These are phyloP conservation scores for Juglanconis sp. DNA, from an alignment of 2,329 filamentous ascomycete species.

Conservation along the genomic window DNA sequence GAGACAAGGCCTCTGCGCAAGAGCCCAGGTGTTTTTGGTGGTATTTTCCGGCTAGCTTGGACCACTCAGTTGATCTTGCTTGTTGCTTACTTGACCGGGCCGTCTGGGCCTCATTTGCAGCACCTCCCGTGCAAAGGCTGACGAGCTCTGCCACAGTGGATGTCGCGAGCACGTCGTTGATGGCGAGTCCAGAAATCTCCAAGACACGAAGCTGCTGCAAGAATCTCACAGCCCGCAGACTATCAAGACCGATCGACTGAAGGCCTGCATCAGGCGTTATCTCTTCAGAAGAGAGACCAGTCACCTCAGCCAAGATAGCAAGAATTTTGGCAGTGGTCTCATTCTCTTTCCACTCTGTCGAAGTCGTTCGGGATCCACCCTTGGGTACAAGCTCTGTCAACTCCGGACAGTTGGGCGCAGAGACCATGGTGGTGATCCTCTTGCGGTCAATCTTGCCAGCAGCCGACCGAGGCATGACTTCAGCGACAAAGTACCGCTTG, in stretches of 20 bases:
- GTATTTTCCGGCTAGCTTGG: no score
- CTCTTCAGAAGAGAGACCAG: no score
- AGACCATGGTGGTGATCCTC: background rate
- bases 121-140: background rate
- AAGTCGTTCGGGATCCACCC: no score
- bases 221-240: slow-evolving; percentile 28
- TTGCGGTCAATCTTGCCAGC: slow-evolving; percentile 61
- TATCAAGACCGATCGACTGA: slow-evolving; percentile 27
- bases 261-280: no score
- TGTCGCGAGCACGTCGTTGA: background rate
- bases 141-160: background rate
- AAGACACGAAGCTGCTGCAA: background rate
- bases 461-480: slow-evolving; percentile 52
- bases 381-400: no score
- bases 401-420: background rate
- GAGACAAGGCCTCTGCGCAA: no score
- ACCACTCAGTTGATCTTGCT: no score
- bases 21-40: no score
- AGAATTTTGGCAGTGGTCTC: slow-evolving; percentile 10
- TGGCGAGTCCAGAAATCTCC: background rate
- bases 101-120: no score
- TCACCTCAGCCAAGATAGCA: background rate
- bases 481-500: slow-evolving; percentile 46
- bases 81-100: no score
- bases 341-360: background rate